Conservation (phyloP, 805 yeast species). For the Candida maesae region DNA sequence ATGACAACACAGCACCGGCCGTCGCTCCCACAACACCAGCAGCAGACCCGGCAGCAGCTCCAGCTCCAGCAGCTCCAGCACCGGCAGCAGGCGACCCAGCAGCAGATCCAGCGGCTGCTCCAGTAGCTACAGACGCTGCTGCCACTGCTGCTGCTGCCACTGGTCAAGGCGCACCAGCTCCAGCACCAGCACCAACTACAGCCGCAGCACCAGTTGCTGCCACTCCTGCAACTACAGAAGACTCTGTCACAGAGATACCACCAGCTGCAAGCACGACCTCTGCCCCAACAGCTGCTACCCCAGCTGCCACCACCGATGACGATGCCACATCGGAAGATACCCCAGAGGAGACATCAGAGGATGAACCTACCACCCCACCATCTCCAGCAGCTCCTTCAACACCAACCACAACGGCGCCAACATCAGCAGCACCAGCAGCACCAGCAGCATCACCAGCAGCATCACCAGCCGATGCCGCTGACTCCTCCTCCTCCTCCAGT, state of each 20-base stretch:
- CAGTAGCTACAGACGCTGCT: constrained; percentile 18
- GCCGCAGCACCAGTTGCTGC: too few relatives aligned
- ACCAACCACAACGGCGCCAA: too few relatives aligned
- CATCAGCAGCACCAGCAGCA: too few relatives aligned
- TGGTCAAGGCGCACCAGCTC: too few relatives aligned
- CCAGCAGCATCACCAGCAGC: constrained; percentile 1
- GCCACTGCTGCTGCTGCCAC: constrained; percentile 11
- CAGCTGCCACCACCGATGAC: not conserved
- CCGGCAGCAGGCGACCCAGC: constrained; percentile 20
- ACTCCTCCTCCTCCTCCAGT: too few relatives aligned
- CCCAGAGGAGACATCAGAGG: constrained; percentile 1
- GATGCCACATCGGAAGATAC: not conserved
- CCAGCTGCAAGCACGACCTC: constrained; percentile 22
- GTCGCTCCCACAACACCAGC: constrained; percentile 15
- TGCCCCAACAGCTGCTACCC: not conserved
- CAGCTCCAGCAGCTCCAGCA: constrained; percentile 15
- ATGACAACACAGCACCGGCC: not conserved
- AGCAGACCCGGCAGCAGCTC: constrained; percentile 16
- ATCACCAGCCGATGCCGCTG: too few relatives aligned
- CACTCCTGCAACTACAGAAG: too few relatives aligned
- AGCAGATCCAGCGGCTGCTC: constrained; percentile 16
- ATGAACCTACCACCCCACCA: not conserved
- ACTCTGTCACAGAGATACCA: too few relatives aligned
- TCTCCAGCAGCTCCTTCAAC: too few relatives aligned
- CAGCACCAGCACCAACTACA: too few relatives aligned